Conservation (phyloP, 2,329 filamentous ascomycete species). For the Apiospora pterosperma region DNA sequence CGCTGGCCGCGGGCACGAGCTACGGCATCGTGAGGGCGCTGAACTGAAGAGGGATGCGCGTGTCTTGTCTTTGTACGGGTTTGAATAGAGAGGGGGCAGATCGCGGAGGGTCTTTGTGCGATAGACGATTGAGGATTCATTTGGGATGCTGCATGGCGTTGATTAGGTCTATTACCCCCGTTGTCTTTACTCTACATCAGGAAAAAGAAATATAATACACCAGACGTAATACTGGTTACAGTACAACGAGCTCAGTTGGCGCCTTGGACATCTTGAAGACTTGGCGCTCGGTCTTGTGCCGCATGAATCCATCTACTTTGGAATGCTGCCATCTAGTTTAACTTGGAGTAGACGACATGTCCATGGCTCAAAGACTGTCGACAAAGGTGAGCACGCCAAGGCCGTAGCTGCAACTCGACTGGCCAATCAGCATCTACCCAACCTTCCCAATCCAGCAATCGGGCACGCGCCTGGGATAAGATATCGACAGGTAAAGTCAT, state of each 20-base stretch:
- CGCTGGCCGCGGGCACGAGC: slow-evolving; percentile 62
- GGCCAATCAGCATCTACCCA: background rate
- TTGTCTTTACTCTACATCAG: background rate
- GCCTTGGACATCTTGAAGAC: too few species aligned
- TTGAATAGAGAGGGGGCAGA: background rate
- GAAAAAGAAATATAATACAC: background rate
- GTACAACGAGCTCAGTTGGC: too few species aligned
- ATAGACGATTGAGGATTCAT: background rate
- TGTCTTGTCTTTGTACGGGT: background rate
- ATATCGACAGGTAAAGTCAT: background rate
- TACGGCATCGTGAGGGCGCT: slow-evolving; percentile 60
- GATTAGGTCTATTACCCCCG: background rate
- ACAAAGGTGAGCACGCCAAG: too few species aligned
- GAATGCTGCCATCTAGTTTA: too few species aligned
- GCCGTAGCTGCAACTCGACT: background rate
- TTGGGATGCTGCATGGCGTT: background rate
- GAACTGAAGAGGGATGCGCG: slow-evolving; percentile 29
- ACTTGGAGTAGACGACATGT: too few species aligned
- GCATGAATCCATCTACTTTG: too few species aligned
- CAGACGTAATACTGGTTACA: background rate
- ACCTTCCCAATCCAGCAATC: background rate
- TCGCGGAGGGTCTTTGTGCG: background rate
- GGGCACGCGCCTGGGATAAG: background rate
- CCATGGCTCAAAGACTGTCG: too few species aligned
- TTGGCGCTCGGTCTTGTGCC: too few species aligned